Evolutionary conservation across 129 eudicot genomes (phyloP).

Genomic region (Flaveria linearis): DNA sequence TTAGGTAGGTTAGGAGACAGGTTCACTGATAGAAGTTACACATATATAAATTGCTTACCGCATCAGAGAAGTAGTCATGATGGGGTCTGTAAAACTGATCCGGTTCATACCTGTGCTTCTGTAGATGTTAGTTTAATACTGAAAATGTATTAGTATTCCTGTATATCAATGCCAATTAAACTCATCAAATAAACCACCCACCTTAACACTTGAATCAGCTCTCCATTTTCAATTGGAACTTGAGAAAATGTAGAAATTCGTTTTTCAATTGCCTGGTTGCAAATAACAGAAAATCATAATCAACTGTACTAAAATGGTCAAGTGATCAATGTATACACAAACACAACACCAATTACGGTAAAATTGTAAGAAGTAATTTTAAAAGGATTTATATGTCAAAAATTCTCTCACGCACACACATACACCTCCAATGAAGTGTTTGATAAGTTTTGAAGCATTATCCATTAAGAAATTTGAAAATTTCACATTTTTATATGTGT

Average conservation of each 20-base stretch:
- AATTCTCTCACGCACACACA: neutral
- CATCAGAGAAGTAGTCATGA: slow-evolving; percentile 95
- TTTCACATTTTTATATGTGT: neutral
- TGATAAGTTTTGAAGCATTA: neutral
- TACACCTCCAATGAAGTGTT: neutral
- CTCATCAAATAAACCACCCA: slow-evolving; percentile 28
- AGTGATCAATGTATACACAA: neutral
- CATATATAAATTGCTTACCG: slow-evolving; percentile 44
- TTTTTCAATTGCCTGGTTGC: slow-evolving; percentile 74
- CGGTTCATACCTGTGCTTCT: slow-evolving; percentile 95
- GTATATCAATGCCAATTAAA: slow-evolving; percentile 21
- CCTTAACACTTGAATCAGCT: slow-evolving; percentile 89
- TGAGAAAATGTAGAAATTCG: slow-evolving; percentile 90
- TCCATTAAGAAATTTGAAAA: neutral
- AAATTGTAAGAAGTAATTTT: neutral
- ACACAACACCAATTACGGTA: neutral
- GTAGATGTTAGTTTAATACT: slow-evolving; percentile 70
- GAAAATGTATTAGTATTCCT: slow-evolving; percentile 41
- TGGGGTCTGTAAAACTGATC: slow-evolving; percentile 89
- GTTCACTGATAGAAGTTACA: neutral
- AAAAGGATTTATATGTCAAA: neutral
- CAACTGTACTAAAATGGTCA: slow-evolving; percentile 2
- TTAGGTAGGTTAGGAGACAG: slow-evolving; percentile 1
- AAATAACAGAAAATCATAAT: slow-evolving; percentile 13
- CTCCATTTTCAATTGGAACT: slow-evolving; percentile 90